A percentile compares a stretch with the other conserved stretches of the same genome.
Conservation (phyloP, 805 yeast genomes). For the Pichia eremophila region DNA sequence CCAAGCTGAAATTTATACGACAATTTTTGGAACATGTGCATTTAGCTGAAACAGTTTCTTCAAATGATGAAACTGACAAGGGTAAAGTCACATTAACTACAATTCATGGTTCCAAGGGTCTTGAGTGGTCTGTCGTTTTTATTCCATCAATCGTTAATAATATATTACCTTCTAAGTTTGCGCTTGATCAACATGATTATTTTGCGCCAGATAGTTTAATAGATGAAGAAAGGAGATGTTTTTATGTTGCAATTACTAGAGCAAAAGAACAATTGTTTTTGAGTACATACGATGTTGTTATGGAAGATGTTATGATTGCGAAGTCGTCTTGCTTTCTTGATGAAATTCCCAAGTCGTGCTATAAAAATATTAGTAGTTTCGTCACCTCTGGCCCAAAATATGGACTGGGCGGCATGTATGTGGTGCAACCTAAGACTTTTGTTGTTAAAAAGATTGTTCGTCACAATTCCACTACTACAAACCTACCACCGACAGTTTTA, state of each 20-base stretch:
- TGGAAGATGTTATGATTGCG: neutral
- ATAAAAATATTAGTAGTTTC: neutral
- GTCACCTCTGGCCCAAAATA: neutral
- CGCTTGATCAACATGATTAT: slow-evolving; percentile 23
- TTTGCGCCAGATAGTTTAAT: slow-evolving; percentile 18
- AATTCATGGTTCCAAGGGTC: slow-evolving; percentile 86
- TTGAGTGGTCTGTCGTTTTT: slow-evolving; percentile 92
- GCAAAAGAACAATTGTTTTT: slow-evolving; percentile 41
- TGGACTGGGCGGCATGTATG: no score
- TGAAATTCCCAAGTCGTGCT: neutral
- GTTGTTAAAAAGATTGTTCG: no score
- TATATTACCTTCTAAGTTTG: slow-evolving; percentile 50
- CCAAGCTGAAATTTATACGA: slow-evolving; percentile 16
- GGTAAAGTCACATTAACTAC: slow-evolving; percentile 49
- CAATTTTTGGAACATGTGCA: slow-evolving; percentile 26
- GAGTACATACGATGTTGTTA: slow-evolving; percentile 11
- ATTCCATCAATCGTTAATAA: slow-evolving; percentile 66
- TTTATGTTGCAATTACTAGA: slow-evolving; percentile 84
- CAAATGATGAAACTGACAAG: slow-evolving; percentile 2
- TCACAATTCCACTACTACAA: no score
- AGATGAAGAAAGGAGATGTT: slow-evolving; percentile 74
- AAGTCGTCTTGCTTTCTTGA: neutral
- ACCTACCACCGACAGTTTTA: neutral
- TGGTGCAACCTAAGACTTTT: no score
- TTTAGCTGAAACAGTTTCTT: slow-evolving; percentile 17